phyloP scores from a whole-genome alignment of 805 yeast species.

The Metschnikowia vanudenii region DNA sequence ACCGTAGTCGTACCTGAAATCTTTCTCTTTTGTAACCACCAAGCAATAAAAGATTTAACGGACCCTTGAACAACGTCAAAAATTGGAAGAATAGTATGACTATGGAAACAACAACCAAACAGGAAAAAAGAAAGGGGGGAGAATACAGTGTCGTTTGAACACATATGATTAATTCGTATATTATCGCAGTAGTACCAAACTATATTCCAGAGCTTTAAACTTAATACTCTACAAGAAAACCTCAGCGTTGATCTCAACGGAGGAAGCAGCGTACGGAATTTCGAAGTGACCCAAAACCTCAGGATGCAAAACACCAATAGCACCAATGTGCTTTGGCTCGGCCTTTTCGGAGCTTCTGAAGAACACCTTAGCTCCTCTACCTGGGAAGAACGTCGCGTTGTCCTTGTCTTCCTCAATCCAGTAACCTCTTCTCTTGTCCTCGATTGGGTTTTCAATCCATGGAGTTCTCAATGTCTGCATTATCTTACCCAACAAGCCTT shows the following conservation, averaged over 20 bases:
- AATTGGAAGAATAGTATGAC: too few species aligned
- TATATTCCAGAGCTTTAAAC: neutral
- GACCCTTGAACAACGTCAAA: too few species aligned
- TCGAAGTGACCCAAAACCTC: conserved; percentile 84
- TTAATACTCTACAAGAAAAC: conserved; percentile 58
- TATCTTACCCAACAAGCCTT: conserved; percentile 90
- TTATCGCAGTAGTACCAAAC: neutral
- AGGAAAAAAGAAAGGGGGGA: neutral
- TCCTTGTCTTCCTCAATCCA: conserved; percentile 75
- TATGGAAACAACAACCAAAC: neutral
- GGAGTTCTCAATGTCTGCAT: conserved; percentile 94
- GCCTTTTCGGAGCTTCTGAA: conserved; percentile 65
- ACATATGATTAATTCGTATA: neutral
- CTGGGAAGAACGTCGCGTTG: conserved; percentile 85
- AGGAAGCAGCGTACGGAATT: conserved; percentile 88
- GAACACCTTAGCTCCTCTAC: conserved; percentile 89
- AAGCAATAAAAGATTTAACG: neutral
- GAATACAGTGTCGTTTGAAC: neutral
- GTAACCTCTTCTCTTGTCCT: conserved; percentile 66
- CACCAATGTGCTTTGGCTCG: conserved; percentile 63
- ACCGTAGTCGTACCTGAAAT: conserved; percentile 2
- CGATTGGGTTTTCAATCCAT: conserved; percentile 62
- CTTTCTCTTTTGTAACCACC: neutral
- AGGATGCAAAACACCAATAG: conserved; percentile 94
- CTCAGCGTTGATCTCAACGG: conserved; percentile 87